Base-by-base conservation (phyloP, 306 rosid species). In the Cucumis melo region DNA sequence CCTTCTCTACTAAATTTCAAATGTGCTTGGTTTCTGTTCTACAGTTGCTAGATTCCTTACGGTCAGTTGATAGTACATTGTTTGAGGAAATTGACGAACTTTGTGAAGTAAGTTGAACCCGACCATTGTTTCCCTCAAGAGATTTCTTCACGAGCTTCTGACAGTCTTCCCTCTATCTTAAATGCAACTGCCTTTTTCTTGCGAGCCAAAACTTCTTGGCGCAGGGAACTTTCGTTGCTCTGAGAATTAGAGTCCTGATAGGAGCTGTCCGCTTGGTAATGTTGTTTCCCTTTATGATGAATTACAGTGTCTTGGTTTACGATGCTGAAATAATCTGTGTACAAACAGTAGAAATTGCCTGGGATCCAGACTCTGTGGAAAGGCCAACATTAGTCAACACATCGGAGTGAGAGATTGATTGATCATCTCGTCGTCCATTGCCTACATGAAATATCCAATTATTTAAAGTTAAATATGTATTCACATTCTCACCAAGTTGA, bases 1-100 rank as follows among this genome's bases (percentile, higher is more conserved):
- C 97, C 99, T 51, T 94, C 96, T 76, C 95, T 87, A 74, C 97
- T n/a, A n/a, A n/a, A n/a, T n/a, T n/a, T n/a, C n/a, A n/a, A n/a
- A n/a, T n/a, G n/a, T n/a, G n/a, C n/a, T n/a, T 81, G 90, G 78
- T 36, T 58, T 58, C 8, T 58, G 84, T 51, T 75, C 76, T 8
- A 19, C 65, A 34, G 57, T 68, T 34, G 84, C 85, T 84, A 14
- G 75, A 84, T 39, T 83, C 82, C 87, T 83, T 88, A 73, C 72
- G 80, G 77, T 54, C 81, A 71, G 34, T 61, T 54, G 83, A 78
- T 80, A 88, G 77, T 32, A 79, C 76, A 62, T 60, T 70, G 63
- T 80, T 48, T 34, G 71, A 56, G 70, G 87, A 78, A 74, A 59
- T 51, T 11, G 80, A 57, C 16, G 75, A 87, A 51, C 44, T 76